Conservation (phyloP, 192 early-diverging fungal genomes). For the Backusella sp. region DNA sequence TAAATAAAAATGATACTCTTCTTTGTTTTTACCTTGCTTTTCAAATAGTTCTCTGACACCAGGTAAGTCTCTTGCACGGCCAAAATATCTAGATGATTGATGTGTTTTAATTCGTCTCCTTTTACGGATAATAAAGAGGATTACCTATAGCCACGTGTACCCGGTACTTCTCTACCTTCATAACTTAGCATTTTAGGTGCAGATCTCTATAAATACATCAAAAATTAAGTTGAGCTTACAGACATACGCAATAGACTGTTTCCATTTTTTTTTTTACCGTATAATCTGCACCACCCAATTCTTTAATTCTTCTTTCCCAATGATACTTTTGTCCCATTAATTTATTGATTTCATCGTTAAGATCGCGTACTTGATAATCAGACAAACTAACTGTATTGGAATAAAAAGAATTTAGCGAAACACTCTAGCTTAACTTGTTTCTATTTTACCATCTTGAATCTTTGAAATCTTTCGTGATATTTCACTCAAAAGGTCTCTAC, state of each 20-base stretch:
- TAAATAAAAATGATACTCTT: too few relatives aligned
- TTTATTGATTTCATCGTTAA: conserved; percentile 98
- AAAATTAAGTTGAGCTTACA: background rate
- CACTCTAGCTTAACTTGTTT: background rate
- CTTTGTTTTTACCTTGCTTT: conserved; percentile 52
- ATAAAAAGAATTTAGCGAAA: background rate
- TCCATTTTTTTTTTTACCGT: conserved; percentile 43
- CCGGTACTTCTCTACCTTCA: conserved; percentile 88
- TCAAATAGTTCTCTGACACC: conserved; percentile 93
- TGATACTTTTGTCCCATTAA: conserved; percentile 84
- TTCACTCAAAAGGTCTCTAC: conserved; percentile 85
- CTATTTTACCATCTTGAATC: conserved; percentile 81
- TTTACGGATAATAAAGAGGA: background rate
- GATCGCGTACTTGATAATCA: conserved; percentile 89
- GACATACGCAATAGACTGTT: background rate
- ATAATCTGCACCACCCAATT: conserved; percentile 93
- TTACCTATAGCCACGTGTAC: conserved; percentile 87
- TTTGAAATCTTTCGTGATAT: conserved; percentile 85
- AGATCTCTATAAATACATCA: conserved; percentile 54
- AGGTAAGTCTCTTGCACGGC: conserved; percentile 90
- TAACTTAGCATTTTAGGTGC: conserved; percentile 78
- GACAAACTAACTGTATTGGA: conserved; percentile 65
- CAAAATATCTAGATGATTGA: conserved; percentile 71
- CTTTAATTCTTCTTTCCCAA: conserved; percentile 90
- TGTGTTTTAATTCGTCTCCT: background rate